Percentiles rank a stretch among this genome's conserved stretches.
These are phyloP conservation scores for Vitis rotundifolia DNA, from an alignment of 164 flowering plant genomes.

Conservation along the genomic window DNA sequence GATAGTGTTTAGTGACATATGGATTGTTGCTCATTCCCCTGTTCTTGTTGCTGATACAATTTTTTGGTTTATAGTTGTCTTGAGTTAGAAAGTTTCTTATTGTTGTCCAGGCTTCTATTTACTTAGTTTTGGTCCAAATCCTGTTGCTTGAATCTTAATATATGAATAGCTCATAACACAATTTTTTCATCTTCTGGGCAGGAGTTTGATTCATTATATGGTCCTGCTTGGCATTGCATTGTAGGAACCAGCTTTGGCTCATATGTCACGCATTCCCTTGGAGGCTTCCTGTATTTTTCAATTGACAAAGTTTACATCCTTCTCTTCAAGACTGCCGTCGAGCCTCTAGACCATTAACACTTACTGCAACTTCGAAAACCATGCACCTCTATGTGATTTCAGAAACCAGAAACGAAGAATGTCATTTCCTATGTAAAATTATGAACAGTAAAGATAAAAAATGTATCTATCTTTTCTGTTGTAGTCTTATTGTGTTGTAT, in stretches of 20 bases:
- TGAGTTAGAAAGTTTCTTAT: too few relatives aligned
- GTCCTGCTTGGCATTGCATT: slow-evolving; percentile 98
- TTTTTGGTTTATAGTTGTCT: too few relatives aligned
- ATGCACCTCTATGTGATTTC: background rate
- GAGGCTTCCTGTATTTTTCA: slow-evolving; percentile 92
- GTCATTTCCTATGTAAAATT: background rate
- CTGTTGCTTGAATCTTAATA: background rate
- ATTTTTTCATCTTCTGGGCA: slow-evolving; percentile 25
- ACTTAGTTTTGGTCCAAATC: background rate
- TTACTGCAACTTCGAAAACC: background rate
- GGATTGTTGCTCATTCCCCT: too few relatives aligned
- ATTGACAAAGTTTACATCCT: slow-evolving; percentile 87
- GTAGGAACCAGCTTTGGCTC: slow-evolving; percentile 97
- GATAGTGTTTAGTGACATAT: too few relatives aligned
- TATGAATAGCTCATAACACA: background rate
- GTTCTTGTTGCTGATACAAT: too few relatives aligned
- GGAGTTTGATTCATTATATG: slow-evolving; percentile 87
- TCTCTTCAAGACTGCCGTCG: slow-evolving; percentile 89
- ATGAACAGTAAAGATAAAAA: background rate
- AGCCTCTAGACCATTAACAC: slow-evolving; percentile 54
- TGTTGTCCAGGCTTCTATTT: background rate
- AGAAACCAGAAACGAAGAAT: background rate
- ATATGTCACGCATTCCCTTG: slow-evolving; percentile 85
- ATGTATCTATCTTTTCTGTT: background rate
- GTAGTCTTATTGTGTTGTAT: background rate